A percentile compares a stretch with the other conserved stretches of the same genome.
phyloP scores from a whole-genome alignment of 1,139 yeast genomes.

The Taphrina confusa region DNA sequence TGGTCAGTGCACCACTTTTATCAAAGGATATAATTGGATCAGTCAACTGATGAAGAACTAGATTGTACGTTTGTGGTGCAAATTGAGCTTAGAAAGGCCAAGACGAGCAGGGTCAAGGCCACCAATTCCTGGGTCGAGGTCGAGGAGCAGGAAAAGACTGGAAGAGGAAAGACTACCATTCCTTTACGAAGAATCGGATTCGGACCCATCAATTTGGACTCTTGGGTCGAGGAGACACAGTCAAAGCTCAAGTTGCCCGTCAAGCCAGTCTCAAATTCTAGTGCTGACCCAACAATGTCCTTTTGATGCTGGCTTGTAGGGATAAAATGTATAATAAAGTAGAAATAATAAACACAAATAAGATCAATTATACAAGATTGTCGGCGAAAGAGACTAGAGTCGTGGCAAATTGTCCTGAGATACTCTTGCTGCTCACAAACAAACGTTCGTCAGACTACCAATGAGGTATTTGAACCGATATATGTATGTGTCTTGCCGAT shows the following conservation, averaged over 20 bases:
- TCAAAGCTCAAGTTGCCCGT: conserved; percentile 40
- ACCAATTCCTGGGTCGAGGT: conserved; percentile 39
- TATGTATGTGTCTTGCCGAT: conserved; percentile 3
- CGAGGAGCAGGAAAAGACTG: conserved; percentile 42
- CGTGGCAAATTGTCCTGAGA: too few species aligned
- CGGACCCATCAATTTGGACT: conserved; percentile 45
- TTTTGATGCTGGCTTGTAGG: not conserved
- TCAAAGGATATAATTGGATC: not conserved
- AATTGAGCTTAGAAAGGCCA: conserved; percentile 21
- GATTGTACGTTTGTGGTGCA: conserved; percentile 40
- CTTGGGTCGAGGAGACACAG: conserved; percentile 43
- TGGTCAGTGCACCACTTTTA: conserved; percentile 40
- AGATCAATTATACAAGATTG: not conserved
- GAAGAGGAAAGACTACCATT: conserved; percentile 27
- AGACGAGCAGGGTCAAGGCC: not conserved
- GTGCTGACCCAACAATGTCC: not conserved
- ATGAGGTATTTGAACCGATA: too few species aligned
- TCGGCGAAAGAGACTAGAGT: too few species aligned
- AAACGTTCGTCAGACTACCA: too few species aligned
- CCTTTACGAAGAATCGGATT: conserved; percentile 46
- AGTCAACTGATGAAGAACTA: not conserved
- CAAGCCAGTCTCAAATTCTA: not conserved
- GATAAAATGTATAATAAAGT: not conserved
- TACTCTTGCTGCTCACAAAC: too few species aligned
- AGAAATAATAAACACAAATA: not conserved